Conservation (phyloP, 805 yeast genomes). For the Huiozyma sinensis region DNA sequence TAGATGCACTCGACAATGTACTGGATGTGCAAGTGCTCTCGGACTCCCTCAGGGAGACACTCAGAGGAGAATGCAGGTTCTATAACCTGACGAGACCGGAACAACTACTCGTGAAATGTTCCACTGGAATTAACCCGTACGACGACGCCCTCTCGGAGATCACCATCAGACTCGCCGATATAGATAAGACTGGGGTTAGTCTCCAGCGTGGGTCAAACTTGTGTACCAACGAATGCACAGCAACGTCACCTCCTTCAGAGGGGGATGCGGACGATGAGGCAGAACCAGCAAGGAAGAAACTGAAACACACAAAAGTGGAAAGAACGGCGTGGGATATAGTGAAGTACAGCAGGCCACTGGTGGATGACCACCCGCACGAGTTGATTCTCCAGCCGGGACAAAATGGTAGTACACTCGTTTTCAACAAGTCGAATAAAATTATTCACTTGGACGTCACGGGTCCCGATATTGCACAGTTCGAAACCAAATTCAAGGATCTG, state of each 20-base stretch:
- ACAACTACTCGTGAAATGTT: slow-evolving; percentile 33
- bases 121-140: slow-evolving; percentile 4
- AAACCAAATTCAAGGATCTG: slow-evolving; percentile 1
- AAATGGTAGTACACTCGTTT: slow-evolving; percentile 19
- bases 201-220: slow-evolving; percentile 7
- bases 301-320: neutral
- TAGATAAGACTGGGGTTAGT: slow-evolving; percentile 1
- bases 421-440: slow-evolving; percentile 22
- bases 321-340: slow-evolving; percentile 10
- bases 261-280: neutral
- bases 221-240: slow-evolving; percentile 20
- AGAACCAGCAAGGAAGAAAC: neutral
- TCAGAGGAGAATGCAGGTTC: slow-evolving; percentile 62
- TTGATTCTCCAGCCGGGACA: slow-evolving; percentile 33
- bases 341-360: slow-evolving; percentile 34
- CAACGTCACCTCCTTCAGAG: neutral
- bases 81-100: slow-evolving; percentile 66
- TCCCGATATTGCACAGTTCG: slow-evolving; percentile 2
- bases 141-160: slow-evolving; percentile 41
- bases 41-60: slow-evolving; percentile 29
- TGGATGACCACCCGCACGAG: slow-evolving; percentile 29
- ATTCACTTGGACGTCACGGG: slow-evolving; percentile 13
- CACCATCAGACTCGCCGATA: slow-evolving; percentile 36
- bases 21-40: no score
- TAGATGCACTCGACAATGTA: no score